Base-by-base conservation (phyloP, 208 protist species). In the Acanthamoeba polyphaga region DNA sequence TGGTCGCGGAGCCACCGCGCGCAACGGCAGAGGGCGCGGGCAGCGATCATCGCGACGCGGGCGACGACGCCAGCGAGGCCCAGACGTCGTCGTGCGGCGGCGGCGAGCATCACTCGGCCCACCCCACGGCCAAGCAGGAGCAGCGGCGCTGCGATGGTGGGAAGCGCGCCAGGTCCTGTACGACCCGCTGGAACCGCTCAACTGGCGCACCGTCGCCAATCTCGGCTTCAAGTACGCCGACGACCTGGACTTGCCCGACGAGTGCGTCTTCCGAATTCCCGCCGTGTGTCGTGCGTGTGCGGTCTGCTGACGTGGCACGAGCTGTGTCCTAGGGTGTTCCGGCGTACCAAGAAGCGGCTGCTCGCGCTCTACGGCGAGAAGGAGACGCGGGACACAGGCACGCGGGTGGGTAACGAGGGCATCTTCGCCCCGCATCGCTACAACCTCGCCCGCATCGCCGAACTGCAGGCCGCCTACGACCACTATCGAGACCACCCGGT, bases 161-260 rank as follows among this genome's bases (percentile, higher is more conserved):
- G 49, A 13, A 4, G 22, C 43, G 17, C 12, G 46, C 43, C 74
- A 84, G 32, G 29, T 51, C 27, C 49, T 85, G 38, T 60, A 34
- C 49, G 78, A 84, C 43, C 32, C 74, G 8, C 74, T 84, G 29
- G 46, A 84, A 24, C 74, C 2, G 74, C 1, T 8, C 46, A 84
- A 84, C 74, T 84, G 78, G 78, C 17, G 27, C 13, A 60, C 78
- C 29, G 78, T 85, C 24, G 53, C 17, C 49, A 85, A 85, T 43
- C 46, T 85, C 46, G 78, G 43, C 27, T 34, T 60, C 78, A 85
- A 58, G 46, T 85, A 51, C 46, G 78, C 78, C 78, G 78, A 85
- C 46, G 46, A 85, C 9, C 46, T 85, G 24, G 78, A 85, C 49
- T 43, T 85, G 8, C 78, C 78, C 24, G 78, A 85, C 49, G 78